Evolutionary conservation across 345 rosid species (phyloP).

Genomic region (Linum tenue): DNA sequence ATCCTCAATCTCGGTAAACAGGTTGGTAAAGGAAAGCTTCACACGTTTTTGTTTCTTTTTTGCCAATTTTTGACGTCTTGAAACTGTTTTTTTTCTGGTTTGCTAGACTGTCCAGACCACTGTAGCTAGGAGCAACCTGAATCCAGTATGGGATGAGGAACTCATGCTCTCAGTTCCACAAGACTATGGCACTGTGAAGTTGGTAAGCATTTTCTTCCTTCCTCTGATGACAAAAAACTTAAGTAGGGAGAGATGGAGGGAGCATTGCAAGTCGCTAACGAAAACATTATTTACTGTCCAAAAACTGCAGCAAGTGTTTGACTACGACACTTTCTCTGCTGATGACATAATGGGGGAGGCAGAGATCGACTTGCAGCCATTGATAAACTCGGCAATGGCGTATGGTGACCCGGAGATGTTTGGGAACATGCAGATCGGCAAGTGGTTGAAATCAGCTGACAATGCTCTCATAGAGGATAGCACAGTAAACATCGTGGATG

Average conservation of each 20-base stretch:
- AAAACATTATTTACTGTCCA: too few species aligned
- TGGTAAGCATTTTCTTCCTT: constrained; percentile 24
- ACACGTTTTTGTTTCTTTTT: neutral
- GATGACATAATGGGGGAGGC: constrained; percentile 99
- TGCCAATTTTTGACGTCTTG: neutral
- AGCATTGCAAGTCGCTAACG: too few species aligned
- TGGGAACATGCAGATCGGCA: constrained; percentile 90
- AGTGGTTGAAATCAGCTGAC: constrained; percentile 80
- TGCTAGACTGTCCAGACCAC: constrained; percentile 32
- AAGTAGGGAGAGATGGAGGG: too few species aligned
- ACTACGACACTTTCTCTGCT: constrained; percentile 84
- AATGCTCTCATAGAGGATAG: constrained; percentile 87
- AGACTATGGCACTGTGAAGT: constrained; percentile 34
- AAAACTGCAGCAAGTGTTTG: constrained; percentile 65
- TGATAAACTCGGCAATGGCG: constrained; percentile 87
- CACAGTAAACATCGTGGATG: constrained; percentile 72
- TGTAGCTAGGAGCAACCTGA: constrained; percentile 39
- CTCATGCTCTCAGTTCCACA: constrained; percentile 42
- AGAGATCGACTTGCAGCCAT: constrained; percentile 77
- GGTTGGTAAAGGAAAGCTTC: constrained; percentile 30
- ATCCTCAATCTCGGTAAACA: constrained; percentile 70
- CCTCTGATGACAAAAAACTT: neutral
- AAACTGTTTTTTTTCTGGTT: neutral
- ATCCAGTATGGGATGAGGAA: constrained; percentile 48
- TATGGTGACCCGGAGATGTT: constrained; percentile 88